Conservation (phyloP, 2,329 filamentous ascomycete genomes). For the Tolypocladium amazonense region DNA sequence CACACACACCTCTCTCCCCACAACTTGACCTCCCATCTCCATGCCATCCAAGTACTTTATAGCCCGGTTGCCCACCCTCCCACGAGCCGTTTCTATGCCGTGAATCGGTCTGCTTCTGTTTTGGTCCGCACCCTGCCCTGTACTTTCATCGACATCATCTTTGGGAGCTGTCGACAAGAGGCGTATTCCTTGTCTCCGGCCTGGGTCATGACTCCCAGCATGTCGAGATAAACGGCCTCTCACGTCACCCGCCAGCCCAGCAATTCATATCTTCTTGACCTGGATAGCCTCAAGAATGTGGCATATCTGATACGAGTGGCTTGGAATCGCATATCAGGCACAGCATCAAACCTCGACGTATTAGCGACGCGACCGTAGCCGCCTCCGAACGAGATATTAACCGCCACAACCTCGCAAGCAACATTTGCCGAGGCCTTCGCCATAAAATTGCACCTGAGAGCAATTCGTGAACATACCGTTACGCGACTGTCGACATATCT, state of each 20-base stretch:
- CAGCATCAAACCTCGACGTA: neutral
- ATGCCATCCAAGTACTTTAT: slow-evolving; percentile 16
- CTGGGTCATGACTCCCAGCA: neutral
- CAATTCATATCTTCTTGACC: neutral
- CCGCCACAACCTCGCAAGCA: neutral
- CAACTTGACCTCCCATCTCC: slow-evolving; percentile 6
- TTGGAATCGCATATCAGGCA: neutral
- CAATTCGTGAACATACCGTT: neutral
- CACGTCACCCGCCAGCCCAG: neutral
- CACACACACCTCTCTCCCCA: neutral
- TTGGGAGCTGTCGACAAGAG: neutral
- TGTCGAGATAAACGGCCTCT: neutral
- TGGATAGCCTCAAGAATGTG: neutral
- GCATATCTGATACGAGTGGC: too few species aligned
- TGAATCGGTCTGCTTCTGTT: neutral
- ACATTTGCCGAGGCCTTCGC: neutral
- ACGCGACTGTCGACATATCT: neutral
- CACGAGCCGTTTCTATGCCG: neutral
- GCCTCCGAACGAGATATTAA: neutral
- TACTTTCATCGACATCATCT: neutral
- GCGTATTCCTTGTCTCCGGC: neutral
- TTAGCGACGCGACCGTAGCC: neutral
- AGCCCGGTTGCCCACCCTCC: slow-evolving; percentile 13
- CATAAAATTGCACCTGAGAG: neutral
- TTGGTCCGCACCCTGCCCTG: neutral